Evolutionary conservation across 1,139 yeast species (phyloP).

Genomic region (Candida freyschussii): DNA sequence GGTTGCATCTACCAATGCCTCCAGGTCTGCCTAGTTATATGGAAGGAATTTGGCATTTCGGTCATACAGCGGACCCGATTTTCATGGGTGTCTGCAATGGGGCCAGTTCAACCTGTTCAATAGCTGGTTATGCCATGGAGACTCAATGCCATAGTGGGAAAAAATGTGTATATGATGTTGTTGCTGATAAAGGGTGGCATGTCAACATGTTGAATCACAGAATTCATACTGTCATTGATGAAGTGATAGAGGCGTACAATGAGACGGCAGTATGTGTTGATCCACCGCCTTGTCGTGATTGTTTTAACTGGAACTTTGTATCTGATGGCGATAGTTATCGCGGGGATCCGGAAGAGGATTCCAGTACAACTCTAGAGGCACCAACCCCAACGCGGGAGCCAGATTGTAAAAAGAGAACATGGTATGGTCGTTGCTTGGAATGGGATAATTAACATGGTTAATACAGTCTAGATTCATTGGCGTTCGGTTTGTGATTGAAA

Average conservation of each 20-base stretch:
- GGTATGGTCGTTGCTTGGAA: slow-evolving; percentile 26
- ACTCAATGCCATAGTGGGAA: slow-evolving; percentile 92
- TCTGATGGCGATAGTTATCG: slow-evolving; percentile 36
- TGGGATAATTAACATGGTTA: slow-evolving; percentile 12
- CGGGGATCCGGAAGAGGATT: slow-evolving; percentile 11
- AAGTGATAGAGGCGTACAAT: slow-evolving; percentile 66
- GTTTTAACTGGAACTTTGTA: slow-evolving; percentile 86
- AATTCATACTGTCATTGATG: slow-evolving; percentile 87
- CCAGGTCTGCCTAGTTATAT: slow-evolving; percentile 79
- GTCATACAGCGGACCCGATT: slow-evolving; percentile 96
- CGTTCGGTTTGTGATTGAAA: too few relatives aligned
- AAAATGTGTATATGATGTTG: slow-evolving; percentile 86
- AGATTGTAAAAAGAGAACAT: slow-evolving; percentile 22
- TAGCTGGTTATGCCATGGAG: slow-evolving; percentile 97
- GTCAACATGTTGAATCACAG: slow-evolving; percentile 85
- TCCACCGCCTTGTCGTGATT: slow-evolving; percentile 81
- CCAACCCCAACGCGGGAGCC: slow-evolving; percentile 22
- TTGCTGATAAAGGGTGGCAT: slow-evolving; percentile 86
- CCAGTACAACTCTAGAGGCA: slow-evolving; percentile 8
- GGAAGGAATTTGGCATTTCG: slow-evolving; percentile 92
- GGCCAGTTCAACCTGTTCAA: slow-evolving; percentile 82
- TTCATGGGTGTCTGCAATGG: slow-evolving; percentile 98
- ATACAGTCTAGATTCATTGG: too few relatives aligned
- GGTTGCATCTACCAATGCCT: slow-evolving; percentile 88
- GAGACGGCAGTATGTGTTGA: slow-evolving; percentile 69